phyloP scores from a whole-genome alignment of 164 flowering plant species.

The Vitis amurensis region DNA sequence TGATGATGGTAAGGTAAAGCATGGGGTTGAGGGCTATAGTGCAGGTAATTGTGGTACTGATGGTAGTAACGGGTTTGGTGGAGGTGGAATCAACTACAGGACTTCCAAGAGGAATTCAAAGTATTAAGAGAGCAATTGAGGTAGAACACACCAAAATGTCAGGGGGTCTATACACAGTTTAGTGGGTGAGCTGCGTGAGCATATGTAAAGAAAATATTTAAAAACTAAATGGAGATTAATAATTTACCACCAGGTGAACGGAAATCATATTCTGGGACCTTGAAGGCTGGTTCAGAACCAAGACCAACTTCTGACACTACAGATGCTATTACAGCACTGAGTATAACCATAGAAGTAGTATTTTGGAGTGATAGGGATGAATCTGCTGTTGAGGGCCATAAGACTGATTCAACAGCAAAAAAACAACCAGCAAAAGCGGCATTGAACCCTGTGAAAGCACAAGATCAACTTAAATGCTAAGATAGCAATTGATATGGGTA shows the following conservation, averaged over 20 bases:
- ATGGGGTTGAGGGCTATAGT: neutral
- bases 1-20: neutral
- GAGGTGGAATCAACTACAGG: neutral
- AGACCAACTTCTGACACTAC: slow-evolving; percentile 86
- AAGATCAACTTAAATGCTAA: neutral
- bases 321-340: slow-evolving; percentile 91
- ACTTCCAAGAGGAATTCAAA: no score
- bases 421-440: slow-evolving; percentile 98
- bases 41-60: neutral
- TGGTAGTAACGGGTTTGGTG: neutral
- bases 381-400: slow-evolving; percentile 81
- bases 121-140: neutral
- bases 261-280: slow-evolving; percentile 86
- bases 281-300: slow-evolving; percentile 91
- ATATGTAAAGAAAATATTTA: neutral
- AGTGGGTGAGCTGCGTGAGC: no score
- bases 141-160: neutral
- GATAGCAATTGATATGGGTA: neutral
- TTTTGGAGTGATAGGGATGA: slow-evolving; percentile 68
- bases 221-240: neutral
- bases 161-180: neutral
- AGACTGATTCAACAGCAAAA: slow-evolving; percentile 90
- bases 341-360: slow-evolving; percentile 93
- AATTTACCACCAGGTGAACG: slow-evolving; percentile 81
- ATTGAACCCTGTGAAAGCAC: slow-evolving; percentile 68